These are phyloP conservation scores for Schwanniomyces yamadae DNA, from an alignment of 805 yeast species.

Conservation along the genomic window DNA sequence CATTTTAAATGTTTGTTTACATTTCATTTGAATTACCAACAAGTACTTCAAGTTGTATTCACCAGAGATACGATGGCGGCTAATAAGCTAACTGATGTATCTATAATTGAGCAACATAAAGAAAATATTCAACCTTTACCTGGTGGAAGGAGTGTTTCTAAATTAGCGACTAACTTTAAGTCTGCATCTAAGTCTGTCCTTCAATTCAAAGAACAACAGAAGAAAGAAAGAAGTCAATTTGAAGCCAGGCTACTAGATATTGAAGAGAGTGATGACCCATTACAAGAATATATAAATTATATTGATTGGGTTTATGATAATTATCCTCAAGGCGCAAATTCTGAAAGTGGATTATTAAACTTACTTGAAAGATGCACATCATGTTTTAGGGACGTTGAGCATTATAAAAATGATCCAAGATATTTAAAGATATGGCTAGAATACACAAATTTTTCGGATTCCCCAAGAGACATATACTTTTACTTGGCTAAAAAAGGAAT, in stretches of 20 bases:
- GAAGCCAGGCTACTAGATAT: conserved; percentile 51
- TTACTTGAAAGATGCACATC: conserved; percentile 72
- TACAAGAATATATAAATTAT: conserved; percentile 73
- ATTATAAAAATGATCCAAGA: conserved; percentile 80
- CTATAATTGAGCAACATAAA: conserved; percentile 50
- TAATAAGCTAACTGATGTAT: conserved; percentile 10
- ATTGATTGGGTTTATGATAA: conserved; percentile 66
- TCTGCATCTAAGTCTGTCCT: conserved; percentile 15
- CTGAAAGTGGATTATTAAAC: conserved; percentile 63
- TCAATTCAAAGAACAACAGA: conserved; percentile 23
- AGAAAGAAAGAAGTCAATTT: conserved; percentile 40
- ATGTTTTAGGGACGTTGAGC: conserved; percentile 58
- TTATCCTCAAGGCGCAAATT: conserved; percentile 60
- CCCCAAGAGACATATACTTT: conserved; percentile 67
- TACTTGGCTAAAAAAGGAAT: conserved; percentile 71
- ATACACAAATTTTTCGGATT: conserved; percentile 65
- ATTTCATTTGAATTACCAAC: background rate
- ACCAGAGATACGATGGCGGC: background rate
- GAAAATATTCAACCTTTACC: conserved; percentile 70
- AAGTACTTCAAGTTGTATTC: background rate
- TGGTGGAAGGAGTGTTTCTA: conserved; percentile 67
- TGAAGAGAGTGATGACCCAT: conserved; percentile 78
- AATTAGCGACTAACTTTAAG: conserved; percentile 47
- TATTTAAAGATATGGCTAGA: conserved; percentile 80
- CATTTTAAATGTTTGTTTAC: conserved; percentile 3